Base-by-base conservation (phyloP, 2,329 filamentous ascomycete species). In the Colletotrichum graminicola region DNA sequence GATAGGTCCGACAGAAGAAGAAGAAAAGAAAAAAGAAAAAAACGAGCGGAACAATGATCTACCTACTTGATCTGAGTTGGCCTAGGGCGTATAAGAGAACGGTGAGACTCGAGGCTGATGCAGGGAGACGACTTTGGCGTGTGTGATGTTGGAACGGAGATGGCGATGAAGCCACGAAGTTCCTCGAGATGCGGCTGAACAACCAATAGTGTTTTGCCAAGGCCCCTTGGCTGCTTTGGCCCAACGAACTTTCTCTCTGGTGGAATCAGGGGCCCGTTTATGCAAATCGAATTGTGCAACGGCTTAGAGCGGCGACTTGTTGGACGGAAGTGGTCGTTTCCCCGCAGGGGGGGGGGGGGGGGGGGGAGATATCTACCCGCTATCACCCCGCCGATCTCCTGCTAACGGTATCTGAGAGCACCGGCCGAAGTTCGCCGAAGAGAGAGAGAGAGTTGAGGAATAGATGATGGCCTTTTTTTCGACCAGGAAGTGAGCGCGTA, bases 301-400 rank as follows among this genome's bases (percentile, higher is more conserved):
- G 43, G n/a, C 26, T 62, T 56, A 67, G 32, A 21, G 68, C 65
- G 32, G 68, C 65, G 54, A 68, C 32, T 6, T 4, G 18, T 54
- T 29, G 14, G 59, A 62, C 34, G n/a, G 12, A 49, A 43, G 16
- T 34, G 45, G 59, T 23, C 26, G 34, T 71, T 57, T 36, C 67
- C 67, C 68, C 65, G 59, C 68, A 32, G 36, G 43, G 36, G 43
- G 43, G 4, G 39, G 29, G 4, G 39, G 36, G 43, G 36, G 43
- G 43, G 4, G 39, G 29, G 4, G 39, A 68, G 68, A 71, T 71
- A 71, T 59, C 65, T 64, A 71, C 45, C 68, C 68, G 68, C 7
- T 57, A 59, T 52, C 57, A n/a, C 26, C 4, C 26, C 39, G 5
- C 26, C 29, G 21, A 47, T 34, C 7, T 5, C 45, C 7, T 32